Percentiles rank a stretch among this genome's conserved stretches.
These are phyloP conservation scores for Laetiporus sulphureus DNA, from an alignment of 1,284 basidiomycete species.

Conservation along the genomic window DNA sequence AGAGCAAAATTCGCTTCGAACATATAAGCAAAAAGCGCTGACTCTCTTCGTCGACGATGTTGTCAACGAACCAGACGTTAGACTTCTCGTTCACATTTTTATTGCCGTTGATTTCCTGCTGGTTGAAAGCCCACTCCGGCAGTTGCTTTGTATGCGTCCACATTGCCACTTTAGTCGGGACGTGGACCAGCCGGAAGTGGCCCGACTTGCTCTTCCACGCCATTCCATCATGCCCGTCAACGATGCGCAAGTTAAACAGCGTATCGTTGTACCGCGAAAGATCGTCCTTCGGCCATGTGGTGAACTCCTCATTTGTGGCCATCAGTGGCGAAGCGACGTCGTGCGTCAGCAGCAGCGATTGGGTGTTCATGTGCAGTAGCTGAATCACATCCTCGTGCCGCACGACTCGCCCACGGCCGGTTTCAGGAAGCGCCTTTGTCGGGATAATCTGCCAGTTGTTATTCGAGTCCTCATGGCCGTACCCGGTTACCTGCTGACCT, in stretches of 20 bases:
- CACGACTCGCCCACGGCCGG: slow-evolving; percentile 84
- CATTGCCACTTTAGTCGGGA: slow-evolving; percentile 86
- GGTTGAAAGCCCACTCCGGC: slow-evolving; percentile 95
- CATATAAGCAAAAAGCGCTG: slow-evolving; percentile 21
- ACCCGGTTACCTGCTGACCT: slow-evolving; percentile 99
- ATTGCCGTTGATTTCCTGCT: slow-evolving; percentile 98
- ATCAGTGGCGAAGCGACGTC: slow-evolving; percentile 97
- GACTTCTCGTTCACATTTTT: slow-evolving; percentile 85
- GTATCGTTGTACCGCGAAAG: slow-evolving; percentile 79
- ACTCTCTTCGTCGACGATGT: slow-evolving; percentile 74
- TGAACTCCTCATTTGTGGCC: slow-evolving; percentile 99
- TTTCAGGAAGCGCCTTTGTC: slow-evolving; percentile 85
- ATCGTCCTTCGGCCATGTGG: slow-evolving; percentile 77
- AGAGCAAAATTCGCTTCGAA: not conserved
- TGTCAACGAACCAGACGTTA: slow-evolving; percentile 85
- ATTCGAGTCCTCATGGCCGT: slow-evolving; percentile 89
- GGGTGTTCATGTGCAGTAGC: slow-evolving; percentile 82
- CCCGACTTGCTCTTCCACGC: slow-evolving; percentile 89
- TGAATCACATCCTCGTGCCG: slow-evolving; percentile 87
- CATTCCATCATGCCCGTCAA: slow-evolving; percentile 70
- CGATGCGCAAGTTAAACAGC: slow-evolving; percentile 71
- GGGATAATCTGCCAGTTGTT: slow-evolving; percentile 96
- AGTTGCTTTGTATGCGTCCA: slow-evolving; percentile 87
- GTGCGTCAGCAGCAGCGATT: slow-evolving; percentile 85
- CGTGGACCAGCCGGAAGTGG: slow-evolving; percentile 86